phyloP scores from a whole-genome alignment of 371 early-diverging fungal species.

The Catenaria anguillulae region DNA sequence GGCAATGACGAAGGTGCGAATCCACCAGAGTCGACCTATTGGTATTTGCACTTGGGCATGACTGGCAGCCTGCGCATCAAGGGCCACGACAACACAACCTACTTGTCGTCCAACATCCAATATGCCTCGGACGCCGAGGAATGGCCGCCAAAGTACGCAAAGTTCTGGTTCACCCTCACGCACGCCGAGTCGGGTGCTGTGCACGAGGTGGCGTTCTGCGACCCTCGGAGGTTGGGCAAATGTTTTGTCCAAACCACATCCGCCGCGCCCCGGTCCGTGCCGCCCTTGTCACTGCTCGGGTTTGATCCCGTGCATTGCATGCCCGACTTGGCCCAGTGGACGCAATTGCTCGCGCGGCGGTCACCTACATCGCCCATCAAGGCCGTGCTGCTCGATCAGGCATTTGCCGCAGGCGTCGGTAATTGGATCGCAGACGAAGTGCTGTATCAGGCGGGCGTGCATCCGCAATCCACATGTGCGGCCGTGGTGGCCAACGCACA shows the following conservation, averaged over 20 bases:
- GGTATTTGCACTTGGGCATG: conserved; percentile 7
- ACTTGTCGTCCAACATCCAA: background rate
- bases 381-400: conserved; percentile 28
- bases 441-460: conserved; percentile 31
- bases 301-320: conserved; percentile 31
- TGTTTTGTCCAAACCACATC: no score
- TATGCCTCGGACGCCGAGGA: conserved; percentile 2
- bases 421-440: conserved; percentile 50
- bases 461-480: conserved; percentile 27
- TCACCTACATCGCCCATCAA: conserved; percentile 26
- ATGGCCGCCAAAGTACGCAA: conserved; percentile 33
- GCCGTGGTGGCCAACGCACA: no score
- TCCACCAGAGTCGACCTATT: no score
- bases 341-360: conserved; percentile 1
- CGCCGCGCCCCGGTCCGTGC: no score
- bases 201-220: conserved; percentile 27
- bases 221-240: conserved; percentile 33
- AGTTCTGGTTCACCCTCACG: conserved; percentile 23
- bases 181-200: no score
- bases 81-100: background rate
- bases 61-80: conserved; percentile 6
- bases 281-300: conserved; percentile 25
- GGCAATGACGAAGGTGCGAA: conserved; percentile 6
- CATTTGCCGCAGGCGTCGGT: conserved; percentile 37
- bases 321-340: conserved; percentile 20